These are phyloP conservation scores for Syzygium malaccense DNA, from an alignment of 441 rosid species.

Conservation along the genomic window DNA sequence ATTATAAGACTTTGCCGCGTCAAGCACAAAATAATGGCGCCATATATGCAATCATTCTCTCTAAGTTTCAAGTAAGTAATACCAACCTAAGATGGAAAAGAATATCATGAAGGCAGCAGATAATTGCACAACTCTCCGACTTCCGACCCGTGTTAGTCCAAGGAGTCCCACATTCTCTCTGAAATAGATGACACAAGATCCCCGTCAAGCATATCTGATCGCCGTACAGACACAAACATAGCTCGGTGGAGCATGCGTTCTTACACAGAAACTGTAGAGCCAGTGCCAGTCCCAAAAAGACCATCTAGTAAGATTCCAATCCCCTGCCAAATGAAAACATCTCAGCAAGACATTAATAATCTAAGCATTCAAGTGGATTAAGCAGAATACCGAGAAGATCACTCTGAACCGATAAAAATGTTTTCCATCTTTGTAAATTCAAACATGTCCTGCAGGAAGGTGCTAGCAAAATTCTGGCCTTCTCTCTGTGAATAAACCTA, in stretches of 20 bases:
- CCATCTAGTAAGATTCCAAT: constrained; percentile 71
- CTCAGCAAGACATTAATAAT: not conserved
- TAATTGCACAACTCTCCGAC: constrained; percentile 67
- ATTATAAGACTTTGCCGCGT: not conserved
- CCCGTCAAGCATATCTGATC: not conserved
- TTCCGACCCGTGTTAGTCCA: constrained; percentile 55
- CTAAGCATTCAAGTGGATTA: not conserved
- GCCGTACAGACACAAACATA: not conserved
- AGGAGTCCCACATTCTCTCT: constrained; percentile 74
- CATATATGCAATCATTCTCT: not conserved
- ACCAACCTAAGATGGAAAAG: constrained; percentile 50
- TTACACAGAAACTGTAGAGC: constrained; percentile 75
- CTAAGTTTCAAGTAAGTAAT: not conserved
- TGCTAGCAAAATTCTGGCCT: not conserved
- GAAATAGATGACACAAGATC: constrained; percentile 7
- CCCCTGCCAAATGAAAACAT: constrained; percentile 35
- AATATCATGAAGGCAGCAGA: constrained; percentile 78
- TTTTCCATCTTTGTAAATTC: not conserved
- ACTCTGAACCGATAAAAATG: not conserved
- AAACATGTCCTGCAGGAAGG: not conserved
- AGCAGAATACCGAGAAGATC: not conserved
- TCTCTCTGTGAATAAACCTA: not conserved
- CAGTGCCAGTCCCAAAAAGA: constrained; percentile 64
- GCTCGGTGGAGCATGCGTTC: constrained; percentile 6
- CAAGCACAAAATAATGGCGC: not conserved